phyloP scores from a whole-genome alignment of 768 basidiomycete genomes.

The Suillus fuscotomentosus region DNA sequence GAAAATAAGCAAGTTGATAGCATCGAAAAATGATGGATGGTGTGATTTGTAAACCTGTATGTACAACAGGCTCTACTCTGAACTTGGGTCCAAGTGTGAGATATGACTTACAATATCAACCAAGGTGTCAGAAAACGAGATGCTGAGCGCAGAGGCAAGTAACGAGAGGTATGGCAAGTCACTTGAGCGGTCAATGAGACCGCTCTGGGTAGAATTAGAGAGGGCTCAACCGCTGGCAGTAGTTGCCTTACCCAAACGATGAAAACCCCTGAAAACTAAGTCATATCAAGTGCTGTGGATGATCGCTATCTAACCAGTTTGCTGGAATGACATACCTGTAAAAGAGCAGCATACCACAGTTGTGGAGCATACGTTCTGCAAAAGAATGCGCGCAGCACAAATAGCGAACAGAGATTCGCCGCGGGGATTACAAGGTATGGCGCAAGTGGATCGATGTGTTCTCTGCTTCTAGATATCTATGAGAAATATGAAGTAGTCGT shows the following conservation, averaged over 20 bases:
- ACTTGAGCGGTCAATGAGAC: slow-evolving; percentile 14
- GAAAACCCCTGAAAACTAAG: slow-evolving; percentile 28
- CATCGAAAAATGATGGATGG: slow-evolving; percentile 14
- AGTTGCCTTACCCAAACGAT: slow-evolving; percentile 24
- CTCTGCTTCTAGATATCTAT: slow-evolving; percentile 21
- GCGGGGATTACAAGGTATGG: slow-evolving; percentile 24
- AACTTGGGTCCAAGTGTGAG: slow-evolving; percentile 3
- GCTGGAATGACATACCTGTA: slow-evolving; percentile 28
- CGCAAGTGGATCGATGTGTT: slow-evolving; percentile 18
- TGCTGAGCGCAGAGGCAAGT: slow-evolving; percentile 18
- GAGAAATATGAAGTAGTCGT: slow-evolving; percentile 2
- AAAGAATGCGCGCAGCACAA: slow-evolving; percentile 16
- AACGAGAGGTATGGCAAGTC: slow-evolving; percentile 13
- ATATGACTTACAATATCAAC: slow-evolving; percentile 22
- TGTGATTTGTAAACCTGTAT: slow-evolving; percentile 24
- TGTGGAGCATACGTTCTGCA: slow-evolving; percentile 18
- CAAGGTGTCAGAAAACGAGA: slow-evolving; percentile 18
- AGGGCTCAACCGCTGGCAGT: background rate
- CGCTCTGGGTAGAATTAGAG: slow-evolving; percentile 6
- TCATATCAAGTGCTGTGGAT: background rate
- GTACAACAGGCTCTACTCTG: background rate
- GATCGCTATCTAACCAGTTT: background rate
- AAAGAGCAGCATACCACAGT: slow-evolving; percentile 30
- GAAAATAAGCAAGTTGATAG: slow-evolving; percentile 25
- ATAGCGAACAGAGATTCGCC: slow-evolving; percentile 19